Evolutionary conservation across 2,329 filamentous ascomycete species (phyloP), one percentile per base, ranked within the genome.

Genomic region (Diplocarpon rosae): DNA sequence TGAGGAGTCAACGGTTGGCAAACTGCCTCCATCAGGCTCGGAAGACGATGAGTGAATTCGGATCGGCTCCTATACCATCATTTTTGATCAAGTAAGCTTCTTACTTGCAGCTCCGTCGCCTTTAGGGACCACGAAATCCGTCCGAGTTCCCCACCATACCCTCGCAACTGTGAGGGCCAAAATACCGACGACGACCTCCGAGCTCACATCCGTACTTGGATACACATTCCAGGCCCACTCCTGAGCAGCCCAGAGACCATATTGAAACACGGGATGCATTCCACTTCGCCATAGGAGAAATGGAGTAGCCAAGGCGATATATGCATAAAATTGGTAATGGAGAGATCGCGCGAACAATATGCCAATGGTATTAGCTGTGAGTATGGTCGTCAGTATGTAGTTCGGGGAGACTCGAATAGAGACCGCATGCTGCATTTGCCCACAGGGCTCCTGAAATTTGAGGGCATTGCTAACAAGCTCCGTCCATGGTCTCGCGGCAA

Each of bases 1-100:
- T 12, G 83, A 87, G 43, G 81, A 90, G 50, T 89, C 85, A 10
- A 85, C 72, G 14, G 78, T 88, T 5, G 88, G 88, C 53, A 88
- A 83, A 66, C 80, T 95, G 80, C 88, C 88, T 20, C 83, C 86
- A 2, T 82, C 78, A 46, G 84, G 85, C 57, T 81, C 85, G 16
- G 86, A 88, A 42, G 83, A 85, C 24, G 33, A 37, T 16, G 67
- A 66, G n/a, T 17, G 20, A 27, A 16, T 27, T 16, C 10, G 20
- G 20, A 24, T 7, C 20, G 20, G 20, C 20, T 7, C 20, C 20
- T 24, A 7, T 24, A 24, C 7, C 7, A 3, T 4, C 20, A 24
- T 24, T 24, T 24, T 3, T 24, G 20, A 35, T 58, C 40, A 59
- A 46, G 47, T 43, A n/a, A 40, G 17, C 39, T 51, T 56, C 46